Percentiles rank a stretch among this genome's conserved stretches.
Conservation (phyloP, 164 flowering plant genomes). For the Stephania cephalantha region DNA sequence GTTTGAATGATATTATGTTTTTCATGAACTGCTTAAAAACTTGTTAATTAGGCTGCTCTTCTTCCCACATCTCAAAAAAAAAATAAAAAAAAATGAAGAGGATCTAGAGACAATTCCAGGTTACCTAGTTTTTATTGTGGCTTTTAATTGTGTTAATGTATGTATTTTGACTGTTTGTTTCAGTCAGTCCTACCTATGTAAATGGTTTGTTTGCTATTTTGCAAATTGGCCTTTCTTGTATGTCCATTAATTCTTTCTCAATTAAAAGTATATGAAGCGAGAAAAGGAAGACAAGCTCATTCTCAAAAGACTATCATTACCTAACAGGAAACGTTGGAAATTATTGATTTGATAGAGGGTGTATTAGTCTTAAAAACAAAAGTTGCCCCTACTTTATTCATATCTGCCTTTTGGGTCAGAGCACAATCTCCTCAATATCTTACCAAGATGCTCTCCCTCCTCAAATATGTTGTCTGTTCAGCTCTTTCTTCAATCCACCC, state of each 20-base stretch:
- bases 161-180: conserved; percentile 29
- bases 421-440: background rate
- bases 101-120: conserved; percentile 16
- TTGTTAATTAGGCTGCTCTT: background rate
- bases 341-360: background rate
- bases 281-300: background rate
- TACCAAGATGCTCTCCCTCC: conserved; percentile 1
- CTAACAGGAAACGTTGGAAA: background rate
- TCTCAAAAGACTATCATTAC: background rate
- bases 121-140: conserved; percentile 13
- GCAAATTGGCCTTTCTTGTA: conserved; percentile 13
- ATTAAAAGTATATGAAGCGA: background rate
- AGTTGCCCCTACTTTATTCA: background rate
- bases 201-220: conserved; percentile 32
- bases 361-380: conserved; percentile 1
- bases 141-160: conserved; percentile 7
- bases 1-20: conserved; percentile 19
- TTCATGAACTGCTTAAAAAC: conserved; percentile 17
- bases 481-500: conserved; percentile 22
- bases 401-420: background rate
- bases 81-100: background rate
- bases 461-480: conserved; percentile 13
- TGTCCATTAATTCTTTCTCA: conserved; percentile 4
- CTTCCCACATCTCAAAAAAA: background rate
- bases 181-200: conserved; percentile 24